Conservation (phyloP, 2,329 filamentous ascomycete genomes). For the Domatiomyces catenatus region DNA sequence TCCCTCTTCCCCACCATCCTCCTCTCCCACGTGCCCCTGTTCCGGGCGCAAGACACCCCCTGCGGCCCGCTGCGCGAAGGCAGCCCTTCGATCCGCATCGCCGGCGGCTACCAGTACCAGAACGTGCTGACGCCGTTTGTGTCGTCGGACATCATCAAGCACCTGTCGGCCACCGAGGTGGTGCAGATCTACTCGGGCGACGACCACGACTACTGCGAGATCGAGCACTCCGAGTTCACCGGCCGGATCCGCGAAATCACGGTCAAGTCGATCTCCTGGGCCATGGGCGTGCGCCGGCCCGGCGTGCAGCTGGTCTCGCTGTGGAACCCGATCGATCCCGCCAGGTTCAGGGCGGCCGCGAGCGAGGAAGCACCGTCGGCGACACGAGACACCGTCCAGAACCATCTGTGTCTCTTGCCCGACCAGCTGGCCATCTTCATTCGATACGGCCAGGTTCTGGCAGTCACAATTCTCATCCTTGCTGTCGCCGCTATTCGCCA, state of each 20-base stretch:
- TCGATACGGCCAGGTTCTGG: conserved; percentile 53
- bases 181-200: conserved; percentile 84
- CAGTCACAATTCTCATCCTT: conserved; percentile 33
- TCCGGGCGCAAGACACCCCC: conserved; percentile 63
- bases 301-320: conserved; percentile 80
- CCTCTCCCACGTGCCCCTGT: conserved; percentile 81
- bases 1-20: conserved; percentile 62
- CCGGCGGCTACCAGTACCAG: conserved; percentile 83
- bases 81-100: conserved; percentile 62
- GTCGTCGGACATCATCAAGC: conserved; percentile 59
- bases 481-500: conserved; percentile 12
- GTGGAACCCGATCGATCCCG: conserved; percentile 68
- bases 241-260: conserved; percentile 63
- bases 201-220: conserved; percentile 94
- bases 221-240: conserved; percentile 58
- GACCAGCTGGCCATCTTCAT: conserved; percentile 76
- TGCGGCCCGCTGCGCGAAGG: conserved; percentile 78
- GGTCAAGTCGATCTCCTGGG: conserved; percentile 88
- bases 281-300: conserved; percentile 80
- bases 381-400: conserved; percentile 52
- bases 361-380: conserved; percentile 13
- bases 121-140: conserved; percentile 72
- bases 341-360: conserved; percentile 8
- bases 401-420: conserved; percentile 77
- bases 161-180: conserved; percentile 54